These are phyloP conservation scores for Colletotrichum gigasporum DNA, from an alignment of 2,329 filamentous ascomycete genomes.

Conservation along the genomic window DNA sequence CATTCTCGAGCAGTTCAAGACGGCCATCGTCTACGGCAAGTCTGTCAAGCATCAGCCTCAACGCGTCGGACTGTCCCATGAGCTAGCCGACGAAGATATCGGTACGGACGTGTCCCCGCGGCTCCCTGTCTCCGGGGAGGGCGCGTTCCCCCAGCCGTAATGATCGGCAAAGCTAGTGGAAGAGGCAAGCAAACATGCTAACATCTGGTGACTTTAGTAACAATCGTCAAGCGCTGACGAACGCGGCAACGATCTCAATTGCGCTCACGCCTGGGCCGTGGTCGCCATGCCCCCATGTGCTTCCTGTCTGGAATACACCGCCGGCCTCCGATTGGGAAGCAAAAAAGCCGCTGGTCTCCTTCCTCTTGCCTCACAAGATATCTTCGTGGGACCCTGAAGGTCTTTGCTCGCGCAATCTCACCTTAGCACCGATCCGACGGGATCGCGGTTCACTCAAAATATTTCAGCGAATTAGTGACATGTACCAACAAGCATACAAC, in stretches of 20 bases:
- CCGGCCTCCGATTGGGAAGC: no score
- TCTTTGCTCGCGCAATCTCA: constrained; percentile 7
- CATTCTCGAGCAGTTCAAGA: constrained; percentile 95
- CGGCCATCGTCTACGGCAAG: constrained; percentile 95
- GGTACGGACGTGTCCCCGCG: constrained; percentile 65
- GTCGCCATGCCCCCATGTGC: constrained; percentile 12
- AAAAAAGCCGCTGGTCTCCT: constrained; percentile 19
- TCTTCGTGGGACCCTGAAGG: neutral
- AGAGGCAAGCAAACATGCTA: constrained; percentile 33
- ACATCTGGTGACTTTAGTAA: constrained; percentile 43
- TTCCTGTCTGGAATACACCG: neutral
- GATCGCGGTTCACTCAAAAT: neutral
- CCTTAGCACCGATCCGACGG: neutral
- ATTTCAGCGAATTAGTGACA: neutral
- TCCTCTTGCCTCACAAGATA: neutral
- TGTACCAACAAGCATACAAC: constrained; percentile 6
- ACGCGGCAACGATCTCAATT: constrained; percentile 1
- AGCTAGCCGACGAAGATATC: constrained; percentile 96
- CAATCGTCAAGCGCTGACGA: constrained; percentile 74
- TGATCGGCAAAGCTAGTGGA: neutral
- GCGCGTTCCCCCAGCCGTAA: neutral
- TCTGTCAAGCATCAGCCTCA: constrained; percentile 99
- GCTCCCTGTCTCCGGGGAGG: neutral
- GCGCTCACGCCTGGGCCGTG: constrained; percentile 10
- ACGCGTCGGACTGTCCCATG: constrained; percentile 88